Percentiles rank a stretch among this genome's conserved stretches.
Evolutionary conservation across 164 flowering plant genomes (phyloP).

Genomic region (Nymphaea thermarum): DNA sequence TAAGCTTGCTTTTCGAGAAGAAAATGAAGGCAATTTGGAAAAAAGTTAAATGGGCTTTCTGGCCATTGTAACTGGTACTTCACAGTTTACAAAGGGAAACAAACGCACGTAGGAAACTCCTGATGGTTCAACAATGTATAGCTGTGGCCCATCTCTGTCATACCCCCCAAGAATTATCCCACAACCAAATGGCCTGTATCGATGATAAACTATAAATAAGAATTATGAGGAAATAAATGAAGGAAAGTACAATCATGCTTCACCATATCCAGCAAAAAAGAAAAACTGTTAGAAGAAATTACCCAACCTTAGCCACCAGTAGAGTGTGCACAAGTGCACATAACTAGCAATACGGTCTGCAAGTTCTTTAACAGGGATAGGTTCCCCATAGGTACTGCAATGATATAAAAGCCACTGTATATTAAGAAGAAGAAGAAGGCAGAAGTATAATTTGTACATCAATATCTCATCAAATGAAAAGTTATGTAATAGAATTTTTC

Average conservation of each 20-base stretch:
- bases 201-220: neutral
- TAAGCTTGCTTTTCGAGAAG: neutral
- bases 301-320: constrained; percentile 94
- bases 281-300: neutral
- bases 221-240: too few species aligned
- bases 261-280: neutral
- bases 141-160: constrained; percentile 93
- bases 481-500: too few species aligned
- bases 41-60: neutral
- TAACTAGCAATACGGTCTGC: constrained; percentile 96
- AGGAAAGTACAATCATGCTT: too few species aligned
- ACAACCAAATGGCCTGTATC: constrained; percentile 85
- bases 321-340: constrained; percentile 90
- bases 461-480: too few species aligned
- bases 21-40: neutral
- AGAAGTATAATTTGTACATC: too few species aligned
- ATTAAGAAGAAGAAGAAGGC: too few species aligned
- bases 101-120: constrained; percentile 88
- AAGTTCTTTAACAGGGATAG: constrained; percentile 87
- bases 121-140: constrained; percentile 91
- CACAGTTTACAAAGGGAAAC: neutral
- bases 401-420: neutral
- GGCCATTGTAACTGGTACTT: neutral
- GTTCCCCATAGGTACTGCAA: constrained; percentile 75
- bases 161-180: constrained; percentile 94